These are phyloP conservation scores for Stellera chamaejasme DNA, from an alignment of 345 rosid genomes.

Conservation along the genomic window DNA sequence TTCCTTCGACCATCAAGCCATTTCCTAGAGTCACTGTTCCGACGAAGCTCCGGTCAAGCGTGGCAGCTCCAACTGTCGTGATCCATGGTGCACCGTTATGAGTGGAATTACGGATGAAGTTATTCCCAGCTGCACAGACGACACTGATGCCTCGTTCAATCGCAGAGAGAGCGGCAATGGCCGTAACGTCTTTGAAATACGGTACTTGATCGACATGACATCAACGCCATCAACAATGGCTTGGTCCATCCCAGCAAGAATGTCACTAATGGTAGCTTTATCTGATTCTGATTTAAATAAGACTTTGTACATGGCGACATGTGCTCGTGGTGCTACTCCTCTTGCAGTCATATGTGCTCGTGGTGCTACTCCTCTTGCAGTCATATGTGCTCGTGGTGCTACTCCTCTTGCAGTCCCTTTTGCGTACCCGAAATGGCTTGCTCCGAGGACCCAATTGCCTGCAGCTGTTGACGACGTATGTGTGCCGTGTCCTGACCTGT, in stretches of 20 bases:
- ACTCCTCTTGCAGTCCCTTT: slow-evolving; percentile 30
- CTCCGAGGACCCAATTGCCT: slow-evolving; percentile 17
- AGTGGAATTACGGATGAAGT: slow-evolving; percentile 21
- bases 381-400: slow-evolving; percentile 36
- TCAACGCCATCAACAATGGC: too few relatives aligned
- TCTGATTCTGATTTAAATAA: slow-evolving; percentile 23
- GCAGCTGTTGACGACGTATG: slow-evolving; percentile 38
- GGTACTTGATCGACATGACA: neutral
- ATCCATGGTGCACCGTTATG: slow-evolving; percentile 24
- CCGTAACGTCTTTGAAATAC: slow-evolving; percentile 23
- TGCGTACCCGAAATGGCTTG: slow-evolving; percentile 26
- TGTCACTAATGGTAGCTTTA: neutral
- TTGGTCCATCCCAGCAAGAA: neutral
- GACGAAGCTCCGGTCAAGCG: slow-evolving; percentile 24
- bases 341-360: slow-evolving; percentile 26
- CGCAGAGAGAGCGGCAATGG: slow-evolving; percentile 51
- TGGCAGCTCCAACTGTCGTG: slow-evolving; percentile 35
- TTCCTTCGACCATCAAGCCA: slow-evolving; percentile 12
- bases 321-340: slow-evolving; percentile 37
- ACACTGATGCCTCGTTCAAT: slow-evolving; percentile 38
- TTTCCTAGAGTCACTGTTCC: slow-evolving; percentile 30
- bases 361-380: slow-evolving; percentile 42
- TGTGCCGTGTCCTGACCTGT: slow-evolving; percentile 26
- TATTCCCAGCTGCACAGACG: slow-evolving; percentile 46
- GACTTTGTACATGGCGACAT: slow-evolving; percentile 29